Base-by-base conservation (phyloP, 2,329 filamentous ascomycete species). In the Hypoxylon rubiginosum region DNA sequence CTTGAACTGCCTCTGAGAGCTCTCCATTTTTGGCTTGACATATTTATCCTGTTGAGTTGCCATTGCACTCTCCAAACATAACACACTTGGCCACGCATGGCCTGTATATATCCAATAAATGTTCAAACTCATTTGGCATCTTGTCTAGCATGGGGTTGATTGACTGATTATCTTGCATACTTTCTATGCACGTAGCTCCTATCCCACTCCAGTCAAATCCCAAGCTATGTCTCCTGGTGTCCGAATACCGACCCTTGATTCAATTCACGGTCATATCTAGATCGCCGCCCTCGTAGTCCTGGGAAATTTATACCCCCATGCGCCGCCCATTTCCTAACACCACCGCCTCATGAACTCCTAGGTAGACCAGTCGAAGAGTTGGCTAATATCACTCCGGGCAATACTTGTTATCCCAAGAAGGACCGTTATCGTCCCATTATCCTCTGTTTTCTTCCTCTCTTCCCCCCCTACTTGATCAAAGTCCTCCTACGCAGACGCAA, bases 21-120 rank as follows among this genome's bases (percentile, higher is more conserved):
- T 17, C 24, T 57, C 54, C 19, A 26, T 26, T 49, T 56, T 28
- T 49, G 30, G 55, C 46, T 19, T 34, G 21, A 32, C 51, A 60
- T 48, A 48, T 49, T 54, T 55, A 56, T 43, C 52, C 51, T 59
- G 49, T 64, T 43, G 32, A 54, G 45, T 56, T 49, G 58, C 24
- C 52, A 19, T 55, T 36, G 19, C 30, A 24, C 24, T 55, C 30
- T 57, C 52, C 28, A 30, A n/a, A 58, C 48, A 54, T 17, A 55
- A 57, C 52, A 11, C 53, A 30, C 46, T 58, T 48, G 59, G n/a
- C 52, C 56, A 51, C 41, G 48, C 52, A 41, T 52, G 50, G 54
- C 53, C 54, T 58, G 36, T 59, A 66, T 62, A 66, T 66, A 62
- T 48, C n/a, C n/a, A n/a, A n/a, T n/a, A 36, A 59, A 59, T 59